Conservation (phyloP, 768 basidiomycete genomes). For the Calocybe cyanea region DNA sequence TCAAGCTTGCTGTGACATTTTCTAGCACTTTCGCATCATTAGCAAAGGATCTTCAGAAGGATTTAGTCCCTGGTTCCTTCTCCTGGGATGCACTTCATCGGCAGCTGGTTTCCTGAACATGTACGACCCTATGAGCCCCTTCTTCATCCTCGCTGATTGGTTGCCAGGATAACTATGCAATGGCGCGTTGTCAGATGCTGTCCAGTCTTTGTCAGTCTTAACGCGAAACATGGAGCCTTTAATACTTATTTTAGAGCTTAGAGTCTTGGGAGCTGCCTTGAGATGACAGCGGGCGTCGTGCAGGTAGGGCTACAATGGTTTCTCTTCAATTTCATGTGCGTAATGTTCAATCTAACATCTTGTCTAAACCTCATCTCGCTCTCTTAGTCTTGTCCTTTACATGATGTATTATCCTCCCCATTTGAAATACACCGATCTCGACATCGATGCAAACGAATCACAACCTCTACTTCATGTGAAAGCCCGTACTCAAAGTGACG, state of each 20-base stretch:
- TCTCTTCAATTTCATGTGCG: slow-evolving; percentile 80
- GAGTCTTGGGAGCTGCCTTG: slow-evolving; percentile 70
- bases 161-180: slow-evolving; percentile 72
- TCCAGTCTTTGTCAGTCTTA: slow-evolving; percentile 48
- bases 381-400: slow-evolving; percentile 80
- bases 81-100: slow-evolving; percentile 83
- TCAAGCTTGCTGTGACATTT: background rate
- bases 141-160: slow-evolving; percentile 9
- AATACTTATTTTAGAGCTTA: slow-evolving; percentile 24
- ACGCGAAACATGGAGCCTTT: background rate
- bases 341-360: slow-evolving; percentile 12
- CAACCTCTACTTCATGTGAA: slow-evolving; percentile 40
- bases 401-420: slow-evolving; percentile 88
- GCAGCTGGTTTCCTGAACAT: slow-evolving; percentile 85
- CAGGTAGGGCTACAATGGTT: slow-evolving; percentile 85
- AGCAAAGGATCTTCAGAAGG: slow-evolving; percentile 76
- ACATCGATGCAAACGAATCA: slow-evolving; percentile 37
- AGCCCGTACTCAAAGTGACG: slow-evolving; percentile 50
- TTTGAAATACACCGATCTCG: slow-evolving; percentile 58
- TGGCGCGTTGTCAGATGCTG: slow-evolving; percentile 85
- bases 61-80: slow-evolving; percentile 86
- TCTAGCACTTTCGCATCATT: slow-evolving; percentile 79
- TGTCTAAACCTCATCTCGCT: background rate
- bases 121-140: slow-evolving; percentile 25
- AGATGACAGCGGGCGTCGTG: slow-evolving; percentile 75